phyloP scores from a whole-genome alignment of 2,329 filamentous ascomycete genomes.

The Corniculantispora saksenae region DNA sequence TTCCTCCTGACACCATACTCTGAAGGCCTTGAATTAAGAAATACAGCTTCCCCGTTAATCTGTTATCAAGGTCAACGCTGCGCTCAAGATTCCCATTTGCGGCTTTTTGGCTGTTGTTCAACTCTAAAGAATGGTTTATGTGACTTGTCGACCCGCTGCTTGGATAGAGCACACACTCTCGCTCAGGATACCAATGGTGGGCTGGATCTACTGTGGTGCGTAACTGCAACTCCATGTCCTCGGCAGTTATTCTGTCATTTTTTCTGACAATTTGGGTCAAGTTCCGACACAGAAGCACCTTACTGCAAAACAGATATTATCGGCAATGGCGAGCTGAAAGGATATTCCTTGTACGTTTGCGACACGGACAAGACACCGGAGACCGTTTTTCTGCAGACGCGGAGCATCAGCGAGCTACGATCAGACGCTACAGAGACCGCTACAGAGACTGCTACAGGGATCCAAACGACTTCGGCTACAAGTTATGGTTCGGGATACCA shows the following conservation, averaged over 20 bases:
- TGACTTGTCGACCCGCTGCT: not conserved
- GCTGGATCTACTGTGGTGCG: not conserved
- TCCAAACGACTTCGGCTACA: not conserved
- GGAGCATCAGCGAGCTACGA: not conserved
- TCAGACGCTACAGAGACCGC: not conserved
- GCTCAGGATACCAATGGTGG: not conserved
- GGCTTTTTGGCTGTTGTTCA: not conserved
- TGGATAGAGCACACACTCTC: not conserved
- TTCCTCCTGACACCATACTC: not conserved
- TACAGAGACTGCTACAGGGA: not conserved
- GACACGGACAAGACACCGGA: constrained; percentile 24
- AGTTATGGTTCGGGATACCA: not conserved
- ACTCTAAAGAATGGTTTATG: not conserved
- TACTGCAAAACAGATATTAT: constrained; percentile 28
- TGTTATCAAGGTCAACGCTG: not conserved
- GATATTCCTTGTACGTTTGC: constrained; percentile 27
- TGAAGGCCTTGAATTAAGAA: too few species aligned
- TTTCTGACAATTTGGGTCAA: not conserved
- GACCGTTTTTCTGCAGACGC: constrained; percentile 24
- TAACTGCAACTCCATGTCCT: not conserved
- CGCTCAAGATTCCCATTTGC: not conserved
- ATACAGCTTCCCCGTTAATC: not conserved
- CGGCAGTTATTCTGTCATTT: not conserved
- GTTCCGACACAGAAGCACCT: constrained; percentile 11
- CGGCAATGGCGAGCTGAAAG: constrained; percentile 18